Evolutionary conservation across 441 rosid species (phyloP).

Genomic region (Aleurites moluccanus): DNA sequence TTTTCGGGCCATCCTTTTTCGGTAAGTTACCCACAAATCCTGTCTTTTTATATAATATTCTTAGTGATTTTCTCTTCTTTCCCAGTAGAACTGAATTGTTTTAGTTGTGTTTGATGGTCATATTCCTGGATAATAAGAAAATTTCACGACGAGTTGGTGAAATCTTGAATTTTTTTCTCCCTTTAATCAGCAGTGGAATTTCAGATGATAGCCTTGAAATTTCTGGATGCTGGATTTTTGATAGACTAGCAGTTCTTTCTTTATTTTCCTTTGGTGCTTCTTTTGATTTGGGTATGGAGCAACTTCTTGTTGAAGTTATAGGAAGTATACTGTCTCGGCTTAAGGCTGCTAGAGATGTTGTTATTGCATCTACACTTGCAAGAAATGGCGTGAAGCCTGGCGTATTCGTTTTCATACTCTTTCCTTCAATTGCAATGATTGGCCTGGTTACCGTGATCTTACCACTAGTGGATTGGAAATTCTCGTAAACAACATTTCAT

Average conservation of each 20-base stretch:
- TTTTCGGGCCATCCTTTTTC: background rate
- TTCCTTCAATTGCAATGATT: slow-evolving; percentile 59
- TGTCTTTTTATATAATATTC: background rate
- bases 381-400: slow-evolving; percentile 73
- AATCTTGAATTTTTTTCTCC: background rate
- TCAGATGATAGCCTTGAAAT: background rate
- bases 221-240: background rate
- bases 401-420: slow-evolving; percentile 57
- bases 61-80: background rate
- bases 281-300: slow-evolving; percentile 32
- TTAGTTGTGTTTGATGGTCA: background rate
- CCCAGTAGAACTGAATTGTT: background rate
- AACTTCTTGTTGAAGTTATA: slow-evolving; percentile 59
- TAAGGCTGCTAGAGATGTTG: slow-evolving; percentile 56
- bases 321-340: slow-evolving; percentile 64
- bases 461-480: background rate
- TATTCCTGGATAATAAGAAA: background rate
- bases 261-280: background rate
- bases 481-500: slow-evolving; percentile 51
- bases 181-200: background rate
- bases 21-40: background rate
- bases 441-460: slow-evolving; percentile 28
- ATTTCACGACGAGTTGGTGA: background rate
- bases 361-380: slow-evolving; percentile 71
- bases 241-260: background rate